These are phyloP conservation scores for Yamadazyma dendronema DNA, from an alignment of 1,139 yeast species.

Conservation along the genomic window DNA sequence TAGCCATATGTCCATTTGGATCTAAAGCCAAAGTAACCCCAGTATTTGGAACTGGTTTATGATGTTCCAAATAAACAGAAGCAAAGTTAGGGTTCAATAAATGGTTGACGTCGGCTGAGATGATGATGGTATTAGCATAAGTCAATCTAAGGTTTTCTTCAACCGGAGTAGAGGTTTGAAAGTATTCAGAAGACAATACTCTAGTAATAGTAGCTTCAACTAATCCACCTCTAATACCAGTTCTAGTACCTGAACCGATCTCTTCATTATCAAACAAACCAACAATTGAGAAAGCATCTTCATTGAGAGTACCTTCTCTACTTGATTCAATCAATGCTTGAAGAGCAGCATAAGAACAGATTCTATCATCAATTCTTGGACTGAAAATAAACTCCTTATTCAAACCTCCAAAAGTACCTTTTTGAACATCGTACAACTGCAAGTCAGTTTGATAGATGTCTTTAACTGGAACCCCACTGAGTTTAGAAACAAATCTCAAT, in stretches of 20 bases:
- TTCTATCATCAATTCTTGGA: slow-evolving; percentile 45
- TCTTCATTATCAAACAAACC: slow-evolving; percentile 47
- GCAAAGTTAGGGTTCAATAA: slow-evolving; percentile 45
- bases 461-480: slow-evolving; percentile 25
- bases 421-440: slow-evolving; percentile 42
- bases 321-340: slow-evolving; percentile 31
- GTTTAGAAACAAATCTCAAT: slow-evolving; percentile 32
- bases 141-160: slow-evolving; percentile 25
- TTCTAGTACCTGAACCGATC: slow-evolving; percentile 42
- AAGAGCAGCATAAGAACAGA: slow-evolving; percentile 43
- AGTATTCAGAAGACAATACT: slow-evolving; percentile 26
- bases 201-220: slow-evolving; percentile 36
- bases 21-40: slow-evolving; percentile 43
- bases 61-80: slow-evolving; percentile 34
- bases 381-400: slow-evolving; percentile 40
- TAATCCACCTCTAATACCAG: slow-evolving; percentile 42
- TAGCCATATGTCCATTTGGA: slow-evolving; percentile 42
- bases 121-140: slow-evolving; percentile 36
- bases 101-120: slow-evolving; percentile 50
- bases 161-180: slow-evolving; percentile 17
- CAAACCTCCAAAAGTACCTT: slow-evolving; percentile 42
- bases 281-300: slow-evolving; percentile 35
- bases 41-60: slow-evolving; percentile 41
- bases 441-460: slow-evolving; percentile 37
- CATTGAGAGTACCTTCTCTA: slow-evolving; percentile 17